Conservation (phyloP, 345 rosid genomes). For the Excoecaria cochinchinensis region DNA sequence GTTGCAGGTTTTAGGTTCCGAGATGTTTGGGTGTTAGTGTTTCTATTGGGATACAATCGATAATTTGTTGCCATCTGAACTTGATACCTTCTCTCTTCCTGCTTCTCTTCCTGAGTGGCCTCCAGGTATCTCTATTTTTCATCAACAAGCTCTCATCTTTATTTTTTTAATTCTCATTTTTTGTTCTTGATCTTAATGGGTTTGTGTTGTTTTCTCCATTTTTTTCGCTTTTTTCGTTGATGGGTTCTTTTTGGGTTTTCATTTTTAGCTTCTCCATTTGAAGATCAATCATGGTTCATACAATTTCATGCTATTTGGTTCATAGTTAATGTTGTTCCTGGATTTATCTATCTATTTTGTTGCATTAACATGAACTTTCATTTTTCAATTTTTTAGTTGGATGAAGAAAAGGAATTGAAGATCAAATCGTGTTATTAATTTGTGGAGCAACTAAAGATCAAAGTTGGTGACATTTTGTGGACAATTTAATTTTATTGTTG, state of each 20-base stretch:
- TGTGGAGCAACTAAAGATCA: too few relatives aligned
- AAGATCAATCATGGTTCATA: neutral
- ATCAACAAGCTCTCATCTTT: neutral
- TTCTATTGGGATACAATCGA: conserved; percentile 38
- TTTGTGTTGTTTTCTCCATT: neutral
- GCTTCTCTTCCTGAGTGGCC: conserved; percentile 73
- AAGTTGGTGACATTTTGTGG: too few relatives aligned
- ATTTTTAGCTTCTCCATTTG: conserved; percentile 6
- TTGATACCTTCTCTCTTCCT: conserved; percentile 61
- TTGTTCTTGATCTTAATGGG: neutral
- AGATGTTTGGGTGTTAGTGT: conserved; percentile 61
- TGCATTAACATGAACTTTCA: neutral
- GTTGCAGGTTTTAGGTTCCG: neutral
- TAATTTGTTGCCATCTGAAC: conserved; percentile 34
- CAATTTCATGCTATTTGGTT: neutral
- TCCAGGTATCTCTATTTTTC: conserved; percentile 40
- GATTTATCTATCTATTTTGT: neutral
- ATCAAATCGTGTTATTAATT: too few relatives aligned
- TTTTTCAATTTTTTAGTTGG: neutral
- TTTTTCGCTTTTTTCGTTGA: neutral
- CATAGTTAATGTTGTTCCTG: neutral
- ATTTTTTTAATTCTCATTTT: neutral
- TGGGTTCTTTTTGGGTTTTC: conserved; percentile 16
- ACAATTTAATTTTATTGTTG: too few relatives aligned
- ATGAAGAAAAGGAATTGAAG: too few relatives aligned